Base-by-base conservation (phyloP, 2,329 filamentous ascomycete species). In the Trichoderma harzianum region DNA sequence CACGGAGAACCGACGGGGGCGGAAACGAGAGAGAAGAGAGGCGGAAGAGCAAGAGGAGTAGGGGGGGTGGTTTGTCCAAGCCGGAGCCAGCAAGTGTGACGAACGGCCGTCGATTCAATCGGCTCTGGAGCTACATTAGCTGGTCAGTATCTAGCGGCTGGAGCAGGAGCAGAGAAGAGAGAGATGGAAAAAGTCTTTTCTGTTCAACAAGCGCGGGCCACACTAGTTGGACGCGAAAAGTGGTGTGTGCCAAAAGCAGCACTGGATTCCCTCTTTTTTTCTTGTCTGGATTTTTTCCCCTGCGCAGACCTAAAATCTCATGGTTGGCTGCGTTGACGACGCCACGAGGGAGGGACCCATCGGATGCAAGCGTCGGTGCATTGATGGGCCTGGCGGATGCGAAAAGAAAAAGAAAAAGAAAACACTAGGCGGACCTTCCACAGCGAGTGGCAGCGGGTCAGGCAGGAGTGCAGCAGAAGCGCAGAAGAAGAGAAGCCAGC, bases 161-260 rank as follows among this genome's bases (percentile, higher is more conserved):
- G 57, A 62, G 57, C 30, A 60, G 11, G 18, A 34, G 34, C 6
- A 60, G 30, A 60, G 5, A 32, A 5, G 18, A 21, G 7, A 58
- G 12, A 21, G 24, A 26, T 24, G 8, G 34, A 26, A 57, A 60
- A 24, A 24, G n/a, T 21, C 26, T 36, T 51, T 51, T 30, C 28
- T 36, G 66, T 43, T 26, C 70, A 76, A 78, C 77, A 78, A 79
- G 78, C 78, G 78, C 77, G 77, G 73, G 73, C 74, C 75, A 79
- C 75, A 76, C 78, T 77, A 79, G 73, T 61, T 53, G 73, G 16
- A 67, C 64, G 51, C 73, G 74, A 72, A 70, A 55, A 30, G 32
- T 21, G 34, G 28, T 28, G 69, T 36, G 60, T 39, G 60, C 70
- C 77, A 79, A 78, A 78, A 77, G 74, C 73, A 74, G 74, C 71